Base-by-base conservation (phyloP, 352 stramenopile species). In the Pythium biforme region DNA sequence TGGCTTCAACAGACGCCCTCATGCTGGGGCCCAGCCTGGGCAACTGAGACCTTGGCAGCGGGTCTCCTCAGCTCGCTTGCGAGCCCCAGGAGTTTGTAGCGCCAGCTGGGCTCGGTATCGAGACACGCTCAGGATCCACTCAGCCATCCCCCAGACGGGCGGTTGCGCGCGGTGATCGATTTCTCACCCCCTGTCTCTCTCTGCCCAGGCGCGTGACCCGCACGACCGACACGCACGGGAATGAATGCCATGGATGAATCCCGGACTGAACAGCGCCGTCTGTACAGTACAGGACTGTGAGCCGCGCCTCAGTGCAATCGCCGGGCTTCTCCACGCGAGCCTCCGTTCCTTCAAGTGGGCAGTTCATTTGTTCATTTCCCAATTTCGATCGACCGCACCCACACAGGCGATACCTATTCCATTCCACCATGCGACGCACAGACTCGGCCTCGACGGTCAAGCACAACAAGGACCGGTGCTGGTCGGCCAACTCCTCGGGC, bases 401-500 rank as follows among this genome's bases (percentile, higher is more conserved):
- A 37, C 31, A 8, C 10, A 37, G 31, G 31, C 31, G 31, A 37
- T 37, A 37, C 31, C 31, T n/a, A 37, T 37, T 15, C 31, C 31
- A 5, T 37, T 11, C 31, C 31, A 37, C 29, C 37, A 43, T 43
- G 41, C 41, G 22, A 14, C 41, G n/a, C 8, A 45, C 31, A 3
- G 33, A 20, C 6, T 56, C 49, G 46, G 26, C 52, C n/a, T n/a
- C n/a, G n/a, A n/a, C n/a, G n/a, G n/a, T n/a, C 51, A 57, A 57
- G 39, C 14, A 53, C 9, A 14, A 23, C 40, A 60, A 60, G 41
- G 23, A 25, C 26, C 54, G 54, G 3, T 60, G 49, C 41, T 65
- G 59, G 59, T 65, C 59, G 8, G 59, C 49, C 49, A 59, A 52
- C 40, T 65, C 59, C 49, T 59, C 59, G 22, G 57, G 57, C 47